Percentiles rank a stretch among this genome's conserved stretches.
These are phyloP conservation scores for Spergularia marina DNA, from an alignment of 148 eudicot genomes.

Conservation along the genomic window DNA sequence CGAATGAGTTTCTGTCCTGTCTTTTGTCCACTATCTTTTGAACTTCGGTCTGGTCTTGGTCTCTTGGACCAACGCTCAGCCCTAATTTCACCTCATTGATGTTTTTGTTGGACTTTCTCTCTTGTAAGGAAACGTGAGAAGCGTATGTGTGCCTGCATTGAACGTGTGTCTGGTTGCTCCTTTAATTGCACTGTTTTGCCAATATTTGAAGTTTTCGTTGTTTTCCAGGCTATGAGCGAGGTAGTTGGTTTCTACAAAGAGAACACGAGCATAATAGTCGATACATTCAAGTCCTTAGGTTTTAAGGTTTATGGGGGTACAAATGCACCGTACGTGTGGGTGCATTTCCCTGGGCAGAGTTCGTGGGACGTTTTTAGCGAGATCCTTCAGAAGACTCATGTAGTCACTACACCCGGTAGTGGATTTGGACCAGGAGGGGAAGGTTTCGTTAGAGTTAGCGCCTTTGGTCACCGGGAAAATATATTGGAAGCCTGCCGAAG, in stretches of 20 bases:
- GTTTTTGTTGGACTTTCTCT: too few species aligned
- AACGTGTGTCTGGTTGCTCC: neutral
- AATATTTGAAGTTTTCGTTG: neutral
- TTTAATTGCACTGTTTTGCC: too few species aligned
- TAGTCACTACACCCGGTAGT: conserved; percentile 82
- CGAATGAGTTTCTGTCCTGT: too few species aligned
- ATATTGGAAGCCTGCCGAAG: conserved; percentile 88
- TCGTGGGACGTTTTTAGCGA: conserved; percentile 94
- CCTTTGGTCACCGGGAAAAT: conserved; percentile 77
- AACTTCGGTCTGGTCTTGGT: too few species aligned
- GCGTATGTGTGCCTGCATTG: too few species aligned
- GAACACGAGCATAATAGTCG: conserved; percentile 70
- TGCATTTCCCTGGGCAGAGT: conserved; percentile 83
- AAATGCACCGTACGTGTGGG: conserved; percentile 94
- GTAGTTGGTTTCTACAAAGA: conserved; percentile 61
- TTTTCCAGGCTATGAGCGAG: conserved; percentile 70
- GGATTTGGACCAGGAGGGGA: conserved; percentile 91
- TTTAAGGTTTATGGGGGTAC: conserved; percentile 83
- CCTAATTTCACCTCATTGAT: neutral
- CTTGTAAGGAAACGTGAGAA: too few species aligned
- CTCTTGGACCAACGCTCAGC: too few species aligned
- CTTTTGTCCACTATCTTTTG: too few species aligned
- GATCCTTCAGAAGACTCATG: conserved; percentile 89
- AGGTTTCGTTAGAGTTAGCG: conserved; percentile 81
- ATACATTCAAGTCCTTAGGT: conserved; percentile 85